Evolutionary conservation across 2,329 filamentous ascomycete genomes (phyloP).

Genomic region (Colletotrichum somersetense): DNA sequence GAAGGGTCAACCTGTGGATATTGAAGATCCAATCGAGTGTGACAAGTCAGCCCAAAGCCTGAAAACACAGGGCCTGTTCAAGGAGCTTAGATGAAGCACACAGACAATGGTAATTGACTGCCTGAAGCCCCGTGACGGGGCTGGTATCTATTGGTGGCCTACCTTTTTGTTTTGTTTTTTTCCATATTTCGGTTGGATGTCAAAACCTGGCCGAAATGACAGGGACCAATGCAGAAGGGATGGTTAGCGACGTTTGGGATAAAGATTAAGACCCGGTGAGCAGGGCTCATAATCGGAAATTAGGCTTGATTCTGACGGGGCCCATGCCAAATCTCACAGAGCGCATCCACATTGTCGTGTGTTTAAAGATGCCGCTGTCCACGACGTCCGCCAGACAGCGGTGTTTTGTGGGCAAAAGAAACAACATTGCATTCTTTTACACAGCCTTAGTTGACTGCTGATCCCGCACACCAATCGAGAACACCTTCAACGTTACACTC

Average conservation of each 20-base stretch:
- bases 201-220: slow-evolving; percentile 34
- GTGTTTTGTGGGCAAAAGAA: slow-evolving; percentile 19
- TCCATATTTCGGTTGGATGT: slow-evolving; percentile 32
- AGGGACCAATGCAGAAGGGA: slow-evolving; percentile 34
- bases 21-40: slow-evolving; percentile 19
- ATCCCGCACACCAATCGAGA: slow-evolving; percentile 15
- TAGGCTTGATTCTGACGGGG: slow-evolving; percentile 28
- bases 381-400: slow-evolving; percentile 16
- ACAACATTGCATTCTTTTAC: neutral
- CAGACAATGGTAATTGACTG: neutral
- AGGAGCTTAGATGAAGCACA: slow-evolving; percentile 40
- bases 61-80: slow-evolving; percentile 16
- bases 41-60: slow-evolving; percentile 1
- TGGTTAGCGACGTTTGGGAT: slow-evolving; percentile 41
- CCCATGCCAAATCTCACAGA: slow-evolving; percentile 1
- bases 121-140: neutral
- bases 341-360: slow-evolving; percentile 2
- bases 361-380: slow-evolving; percentile 30
- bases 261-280: slow-evolving; percentile 27
- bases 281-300: slow-evolving; percentile 38
- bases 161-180: neutral
- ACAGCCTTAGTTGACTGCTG: slow-evolving; percentile 23
- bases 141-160: slow-evolving; percentile 16
- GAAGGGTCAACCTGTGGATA: slow-evolving; percentile 30
- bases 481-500: slow-evolving; percentile 23